These are phyloP conservation scores for Termitomyces heimii DNA, from an alignment of 768 basidiomycete genomes.

Conservation along the genomic window DNA sequence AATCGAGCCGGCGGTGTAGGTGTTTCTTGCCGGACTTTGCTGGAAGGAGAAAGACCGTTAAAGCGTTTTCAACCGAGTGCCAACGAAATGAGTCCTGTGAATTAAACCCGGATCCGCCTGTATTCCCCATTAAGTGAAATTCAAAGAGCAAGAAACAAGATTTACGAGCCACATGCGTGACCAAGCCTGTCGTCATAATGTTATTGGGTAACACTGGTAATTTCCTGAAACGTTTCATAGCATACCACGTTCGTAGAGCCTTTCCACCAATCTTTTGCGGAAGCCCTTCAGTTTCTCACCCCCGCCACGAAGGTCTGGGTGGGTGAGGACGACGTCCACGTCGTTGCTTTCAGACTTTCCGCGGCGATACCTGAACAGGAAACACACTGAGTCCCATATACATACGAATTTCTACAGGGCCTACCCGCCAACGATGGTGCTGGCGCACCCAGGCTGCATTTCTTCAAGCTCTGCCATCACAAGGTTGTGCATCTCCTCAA, in stretches of 20 bases:
- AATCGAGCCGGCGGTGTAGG: slow-evolving; percentile 68
- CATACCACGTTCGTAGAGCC: slow-evolving; percentile 53
- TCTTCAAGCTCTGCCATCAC: slow-evolving; percentile 62
- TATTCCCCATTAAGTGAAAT: neutral
- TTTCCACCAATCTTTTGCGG: slow-evolving; percentile 51
- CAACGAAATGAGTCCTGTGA: slow-evolving; percentile 52
- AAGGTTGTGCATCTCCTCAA: slow-evolving; percentile 65
- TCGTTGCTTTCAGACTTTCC: slow-evolving; percentile 82
- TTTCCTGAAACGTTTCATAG: neutral
- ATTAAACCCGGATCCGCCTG: slow-evolving; percentile 61
- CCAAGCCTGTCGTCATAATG: slow-evolving; percentile 39
- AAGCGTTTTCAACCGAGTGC: slow-evolving; percentile 80
- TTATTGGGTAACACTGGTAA: neutral
- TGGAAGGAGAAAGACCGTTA: slow-evolving; percentile 75
- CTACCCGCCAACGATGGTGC: slow-evolving; percentile 80
- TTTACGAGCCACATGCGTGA: slow-evolving; percentile 85
- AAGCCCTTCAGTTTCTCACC: slow-evolving; percentile 52
- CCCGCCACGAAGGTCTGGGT: slow-evolving; percentile 42
- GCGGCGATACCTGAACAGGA: slow-evolving; percentile 66
- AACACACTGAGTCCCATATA: neutral
- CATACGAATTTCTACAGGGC: slow-evolving; percentile 14
- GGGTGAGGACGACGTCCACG: slow-evolving; percentile 85
- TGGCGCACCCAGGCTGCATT: slow-evolving; percentile 61
- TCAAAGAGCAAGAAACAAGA: slow-evolving; percentile 3
- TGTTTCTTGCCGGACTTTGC: slow-evolving; percentile 22